Percentiles rank a stretch among this genome's conserved stretches.
These are phyloP conservation scores for Brassica nigra DNA, from an alignment of 345 rosid genomes.

Conservation along the genomic window DNA sequence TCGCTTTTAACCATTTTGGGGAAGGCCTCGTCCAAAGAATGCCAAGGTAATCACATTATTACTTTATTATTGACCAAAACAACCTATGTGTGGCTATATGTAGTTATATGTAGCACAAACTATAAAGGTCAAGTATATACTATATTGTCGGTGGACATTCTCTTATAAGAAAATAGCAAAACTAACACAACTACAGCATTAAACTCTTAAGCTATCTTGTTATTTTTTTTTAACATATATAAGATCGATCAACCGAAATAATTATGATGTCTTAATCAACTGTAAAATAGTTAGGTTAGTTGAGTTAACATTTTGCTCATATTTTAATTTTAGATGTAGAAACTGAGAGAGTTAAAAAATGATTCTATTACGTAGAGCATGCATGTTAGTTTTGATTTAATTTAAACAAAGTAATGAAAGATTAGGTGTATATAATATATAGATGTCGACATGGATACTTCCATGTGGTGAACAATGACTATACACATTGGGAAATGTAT, in stretches of 20 bases:
- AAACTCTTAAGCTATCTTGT: not conserved
- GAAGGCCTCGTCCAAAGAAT: constrained; percentile 88
- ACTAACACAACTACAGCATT: constrained; percentile 2
- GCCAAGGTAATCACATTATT: constrained; percentile 55
- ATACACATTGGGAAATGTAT: constrained; percentile 90
- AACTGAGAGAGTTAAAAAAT: not conserved
- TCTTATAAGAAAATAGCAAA: not conserved
- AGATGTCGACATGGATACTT: constrained; percentile 85
- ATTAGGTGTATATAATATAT: not conserved
- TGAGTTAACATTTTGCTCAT: constrained; percentile 8
- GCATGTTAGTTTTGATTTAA: not conserved
- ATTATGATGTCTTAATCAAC: constrained; percentile 10
- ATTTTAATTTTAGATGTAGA: not conserved
- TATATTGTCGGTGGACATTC: constrained; percentile 33
- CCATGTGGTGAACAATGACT: constrained; percentile 93
- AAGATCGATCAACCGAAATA: constrained; percentile 15
- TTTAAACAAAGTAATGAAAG: not conserved
- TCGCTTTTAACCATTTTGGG: constrained; percentile 84
- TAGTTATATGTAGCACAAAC: not conserved
- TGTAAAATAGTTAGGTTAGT: constrained; percentile 10
- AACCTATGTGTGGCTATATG: not conserved
- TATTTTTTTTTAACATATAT: not conserved
- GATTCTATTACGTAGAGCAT: not conserved
- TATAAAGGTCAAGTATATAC: constrained; percentile 14
- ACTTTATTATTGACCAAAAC: not conserved